A percentile compares a stretch with the other conserved stretches of the same genome.
phyloP scores from a whole-genome alignment of 495 filamentous ascomycete species.

The Margaritispora aquatica region DNA sequence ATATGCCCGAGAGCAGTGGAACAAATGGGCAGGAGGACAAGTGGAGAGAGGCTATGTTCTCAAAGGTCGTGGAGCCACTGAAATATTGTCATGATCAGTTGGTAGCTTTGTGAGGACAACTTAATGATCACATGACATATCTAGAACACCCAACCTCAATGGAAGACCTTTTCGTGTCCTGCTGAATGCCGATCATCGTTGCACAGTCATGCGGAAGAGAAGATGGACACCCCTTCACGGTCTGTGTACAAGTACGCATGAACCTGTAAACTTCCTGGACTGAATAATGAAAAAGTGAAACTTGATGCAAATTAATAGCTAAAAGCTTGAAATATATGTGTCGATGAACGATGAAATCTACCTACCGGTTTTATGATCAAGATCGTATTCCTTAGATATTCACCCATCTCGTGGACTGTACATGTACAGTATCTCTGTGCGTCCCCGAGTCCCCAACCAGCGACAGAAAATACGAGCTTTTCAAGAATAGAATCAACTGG shows the following conservation, averaged over 20 bases:
- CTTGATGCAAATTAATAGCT: neutral
- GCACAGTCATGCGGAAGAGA: neutral
- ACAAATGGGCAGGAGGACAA: conserved; percentile 9
- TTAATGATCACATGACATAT: neutral
- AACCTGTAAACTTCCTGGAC: neutral
- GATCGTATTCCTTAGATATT: no score
- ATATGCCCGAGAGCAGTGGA: neutral
- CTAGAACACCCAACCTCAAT: no score
- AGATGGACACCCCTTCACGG: neutral
- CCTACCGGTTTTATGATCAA: no score
- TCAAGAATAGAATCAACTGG: neutral
- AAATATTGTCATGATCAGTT: conserved; percentile 16
- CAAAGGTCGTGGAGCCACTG: conserved; percentile 18
- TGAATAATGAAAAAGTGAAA: neutral
- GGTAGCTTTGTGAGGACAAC: neutral
- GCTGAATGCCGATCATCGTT: neutral
- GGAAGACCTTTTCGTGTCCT: no score
- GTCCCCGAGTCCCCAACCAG: neutral
- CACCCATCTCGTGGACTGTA: no score
- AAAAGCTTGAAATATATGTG: no score
- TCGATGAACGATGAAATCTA: no score
- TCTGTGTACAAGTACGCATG: neutral
- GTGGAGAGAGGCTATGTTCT: conserved; percentile 18
- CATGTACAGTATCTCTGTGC: neutral
- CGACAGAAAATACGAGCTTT: neutral